Evolutionary conservation across 768 basidiomycete genomes (phyloP).

Genomic region (Daedalea quercina): DNA sequence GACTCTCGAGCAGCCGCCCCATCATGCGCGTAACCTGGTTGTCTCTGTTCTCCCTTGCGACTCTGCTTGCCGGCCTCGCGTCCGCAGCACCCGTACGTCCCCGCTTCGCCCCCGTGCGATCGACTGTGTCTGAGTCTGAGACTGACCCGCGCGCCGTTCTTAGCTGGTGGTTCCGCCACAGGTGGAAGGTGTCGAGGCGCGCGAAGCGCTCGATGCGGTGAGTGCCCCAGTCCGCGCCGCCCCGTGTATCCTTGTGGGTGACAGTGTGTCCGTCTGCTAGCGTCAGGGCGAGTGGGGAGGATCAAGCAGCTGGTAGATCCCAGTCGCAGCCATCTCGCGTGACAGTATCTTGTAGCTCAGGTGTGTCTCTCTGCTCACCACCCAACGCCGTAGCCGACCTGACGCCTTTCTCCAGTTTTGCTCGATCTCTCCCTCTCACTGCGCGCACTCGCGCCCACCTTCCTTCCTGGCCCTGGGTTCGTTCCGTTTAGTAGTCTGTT

Average conservation of each 20-base stretch:
- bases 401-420: no score
- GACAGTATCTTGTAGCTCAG: no score
- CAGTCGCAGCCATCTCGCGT: no score
- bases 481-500: no score
- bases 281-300: constrained; percentile 1
- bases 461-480: background rate
- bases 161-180: background rate
- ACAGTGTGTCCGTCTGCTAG: background rate
- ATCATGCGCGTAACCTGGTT: constrained; percentile 15
- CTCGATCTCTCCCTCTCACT: no score
- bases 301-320: background rate
- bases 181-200: background rate
- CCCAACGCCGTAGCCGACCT: no score
- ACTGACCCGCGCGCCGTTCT: background rate
- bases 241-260: background rate
- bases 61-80: constrained; percentile 16
- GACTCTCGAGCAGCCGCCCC: background rate
- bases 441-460: background rate
- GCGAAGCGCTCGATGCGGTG: background rate
- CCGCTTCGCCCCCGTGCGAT: background rate
- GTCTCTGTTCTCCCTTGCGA: constrained; percentile 15
- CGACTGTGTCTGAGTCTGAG: background rate
- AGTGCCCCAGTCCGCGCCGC: background rate
- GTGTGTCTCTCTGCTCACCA: no score
- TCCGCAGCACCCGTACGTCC: constrained; percentile 17